Evolutionary conservation across 1,139 yeast species (phyloP), one percentile per base, ranked within the genome.

Genomic region (Neolecta irregularis): DNA sequence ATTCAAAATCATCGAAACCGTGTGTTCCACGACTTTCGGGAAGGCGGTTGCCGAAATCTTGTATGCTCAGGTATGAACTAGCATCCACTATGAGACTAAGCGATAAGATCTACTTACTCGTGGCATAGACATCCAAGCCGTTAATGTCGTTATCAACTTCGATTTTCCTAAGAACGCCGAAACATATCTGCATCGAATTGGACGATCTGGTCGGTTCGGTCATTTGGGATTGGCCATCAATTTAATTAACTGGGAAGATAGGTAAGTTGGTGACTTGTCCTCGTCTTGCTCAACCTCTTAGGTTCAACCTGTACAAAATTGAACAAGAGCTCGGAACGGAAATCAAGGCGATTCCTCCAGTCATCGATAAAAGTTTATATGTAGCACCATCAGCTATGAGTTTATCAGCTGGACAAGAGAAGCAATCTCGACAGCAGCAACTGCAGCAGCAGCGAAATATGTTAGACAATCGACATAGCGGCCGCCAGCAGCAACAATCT

Each of bases 111-210:
- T 88, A 47, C 69, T 91, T 48, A 88, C 98, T 25, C 80, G 98
- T 68, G 98, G 98, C 72, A 88, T 88, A 50, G 99, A 88, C 66
- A 88, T 88, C 50, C 98, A 91, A 60, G 96, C 96, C 8, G 99
- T 88, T 46, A 91, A 91, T 53, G 98, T 88, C 34, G 98, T 88
- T 39, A 80, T 88, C 51, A 88, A 88, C 61, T 91, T 88, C 58
- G 98, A 88, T 60, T 88, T 88, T 74, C 98, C 99, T 43, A 88
- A 88, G 58, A 83, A 80, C 41, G 95, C 96, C 7, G 98, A 88
- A 60, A 88, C 96, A 30, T 88, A 88, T 58, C 69, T 88, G 50
- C 98, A 88, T 61, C 79, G 98, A 69, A 91, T 88, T 52, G 96
- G 99, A 66, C 85, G 99, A 65, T 83, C 95, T 3, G 99, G 98